A percentile compares a stretch with the other conserved stretches of the same genome.
These are phyloP conservation scores for Cutaneotrichosporon sp. DNA, from an alignment of 1,284 basidiomycete species.

Conservation along the genomic window DNA sequence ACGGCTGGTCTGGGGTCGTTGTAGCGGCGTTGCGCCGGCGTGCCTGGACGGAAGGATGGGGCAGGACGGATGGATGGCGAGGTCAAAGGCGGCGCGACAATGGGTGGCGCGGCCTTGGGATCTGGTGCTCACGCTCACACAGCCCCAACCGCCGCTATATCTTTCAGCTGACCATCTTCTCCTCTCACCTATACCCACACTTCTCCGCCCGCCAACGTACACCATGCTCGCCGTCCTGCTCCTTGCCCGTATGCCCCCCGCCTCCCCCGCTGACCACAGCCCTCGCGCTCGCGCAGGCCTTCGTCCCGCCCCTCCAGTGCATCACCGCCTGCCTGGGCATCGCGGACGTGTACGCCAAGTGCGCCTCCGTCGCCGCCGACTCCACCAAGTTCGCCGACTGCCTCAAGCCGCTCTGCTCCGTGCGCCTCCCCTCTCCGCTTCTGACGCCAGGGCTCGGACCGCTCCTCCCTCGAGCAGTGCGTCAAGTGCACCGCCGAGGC, in stretches of 20 bases:
- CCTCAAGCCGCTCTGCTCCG: neutral
- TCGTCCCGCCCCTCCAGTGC: neutral
- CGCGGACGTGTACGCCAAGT: neutral
- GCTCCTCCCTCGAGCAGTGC: neutral
- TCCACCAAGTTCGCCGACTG: neutral
- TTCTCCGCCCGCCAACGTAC: too few species aligned
- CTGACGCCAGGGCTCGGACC: neutral
- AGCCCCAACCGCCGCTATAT: too few species aligned
- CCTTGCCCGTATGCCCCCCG: neutral
- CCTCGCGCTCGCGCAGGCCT: neutral
- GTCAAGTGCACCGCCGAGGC: neutral
- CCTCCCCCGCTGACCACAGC: neutral
- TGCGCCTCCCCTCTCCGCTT: neutral
- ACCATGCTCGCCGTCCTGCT: neutral
- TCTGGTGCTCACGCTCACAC: too few species aligned
- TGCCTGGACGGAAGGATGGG: too few species aligned
- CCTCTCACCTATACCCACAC: too few species aligned
- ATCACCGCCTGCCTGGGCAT: neutral
- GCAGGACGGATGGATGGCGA: too few species aligned
- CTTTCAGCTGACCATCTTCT: too few species aligned
- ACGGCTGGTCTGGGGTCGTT: too few species aligned
- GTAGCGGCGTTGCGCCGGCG: too few species aligned
- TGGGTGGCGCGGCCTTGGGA: too few species aligned
- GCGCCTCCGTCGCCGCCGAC: neutral
- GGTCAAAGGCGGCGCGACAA: too few species aligned